Base-by-base conservation (phyloP, 495 filamentous ascomycete species). In the Ramalina intermedia region DNA sequence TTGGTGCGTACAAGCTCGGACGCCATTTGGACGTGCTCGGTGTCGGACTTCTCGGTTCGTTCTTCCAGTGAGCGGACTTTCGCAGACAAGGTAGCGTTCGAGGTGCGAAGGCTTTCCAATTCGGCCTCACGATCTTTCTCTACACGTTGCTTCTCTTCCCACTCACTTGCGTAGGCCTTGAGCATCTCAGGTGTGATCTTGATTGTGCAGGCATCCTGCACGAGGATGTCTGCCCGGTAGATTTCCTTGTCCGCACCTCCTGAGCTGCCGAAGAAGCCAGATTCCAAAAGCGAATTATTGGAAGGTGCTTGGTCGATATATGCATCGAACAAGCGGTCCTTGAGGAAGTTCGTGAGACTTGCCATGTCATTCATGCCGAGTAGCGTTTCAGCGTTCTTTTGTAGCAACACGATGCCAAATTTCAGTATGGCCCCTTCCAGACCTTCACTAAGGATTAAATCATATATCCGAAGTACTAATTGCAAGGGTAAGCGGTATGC, bases 401-500 rank as follows among this genome's bases (percentile, higher is more conserved):
- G 84, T 88, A 99, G 96, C 38, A 96, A 76, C 17, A 86, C 84
- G 50, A 95, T 82, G 37, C 87, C 88, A 58, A 99, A 96, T 55
- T 87, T 91, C 47, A 96, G 69, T 51, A 99, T 90, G 1, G 82
- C 80, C 35, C 80, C 84, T 49, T 90, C 89, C 14, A 99, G 69
- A 3, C 91, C 91, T 66, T 99, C 91, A 55, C 87, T 90, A 33
- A 99, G 76, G 39, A 99, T 88, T 29, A 99, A 73, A 63, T 99
- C 91, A 66, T 96, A 96, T 29, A 99, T 88, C 44, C 91, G 85
- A 45, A 99, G 76, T 18, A 96, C 91, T 2, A 99, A 76, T 60
- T 99, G 91, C 8, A 99, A 72, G 12, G 91, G 91, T 64, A 99
- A 99, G 41, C 94, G 83, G 64, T 99, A 96, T 14, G 91, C 89